These are phyloP conservation scores for Penicillium simplicissimum DNA, from an alignment of 495 filamentous ascomycete genomes.

Conservation along the genomic window DNA sequence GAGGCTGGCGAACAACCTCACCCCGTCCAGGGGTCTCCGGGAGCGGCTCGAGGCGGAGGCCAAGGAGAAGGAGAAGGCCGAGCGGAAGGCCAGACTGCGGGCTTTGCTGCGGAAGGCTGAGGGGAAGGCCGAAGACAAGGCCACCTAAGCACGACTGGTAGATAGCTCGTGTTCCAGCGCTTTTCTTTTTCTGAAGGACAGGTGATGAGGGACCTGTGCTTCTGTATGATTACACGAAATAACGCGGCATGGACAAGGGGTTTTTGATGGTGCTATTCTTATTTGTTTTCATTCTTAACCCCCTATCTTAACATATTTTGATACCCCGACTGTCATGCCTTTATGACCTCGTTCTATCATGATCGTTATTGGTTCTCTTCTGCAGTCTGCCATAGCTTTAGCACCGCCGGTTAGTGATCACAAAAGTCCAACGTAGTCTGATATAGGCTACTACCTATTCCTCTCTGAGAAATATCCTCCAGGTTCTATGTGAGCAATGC, in stretches of 20 bases:
- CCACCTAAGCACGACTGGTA: not conserved
- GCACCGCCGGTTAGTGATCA: no score
- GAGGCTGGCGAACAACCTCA: slow-evolving; percentile 71
- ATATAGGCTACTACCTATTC: not conserved
- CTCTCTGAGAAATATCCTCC: no score
- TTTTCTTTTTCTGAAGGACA: not conserved
- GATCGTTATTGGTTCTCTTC: not conserved
- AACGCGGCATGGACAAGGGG: not conserved
- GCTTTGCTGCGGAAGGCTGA: not conserved
- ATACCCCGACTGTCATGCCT: not conserved
- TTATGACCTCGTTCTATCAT: not conserved
- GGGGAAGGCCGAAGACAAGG: not conserved
- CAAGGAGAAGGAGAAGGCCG: not conserved
- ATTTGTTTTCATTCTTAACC: not conserved
- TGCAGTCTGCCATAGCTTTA: not conserved
- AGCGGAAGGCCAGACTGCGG: no score
- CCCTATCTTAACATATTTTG: not conserved
- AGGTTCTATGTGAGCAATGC: no score
- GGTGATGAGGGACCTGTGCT: not conserved
- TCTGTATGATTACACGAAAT: slow-evolving; percentile 1
- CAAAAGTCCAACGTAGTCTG: not conserved
- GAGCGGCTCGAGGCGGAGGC: not conserved
- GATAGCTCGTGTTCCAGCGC: not conserved
- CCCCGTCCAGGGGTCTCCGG: slow-evolving; percentile 59
- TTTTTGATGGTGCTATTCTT: not conserved